Conservation (phyloP, 2,329 filamentous ascomycete species). For the Colletotrichum higginsianum region DNA sequence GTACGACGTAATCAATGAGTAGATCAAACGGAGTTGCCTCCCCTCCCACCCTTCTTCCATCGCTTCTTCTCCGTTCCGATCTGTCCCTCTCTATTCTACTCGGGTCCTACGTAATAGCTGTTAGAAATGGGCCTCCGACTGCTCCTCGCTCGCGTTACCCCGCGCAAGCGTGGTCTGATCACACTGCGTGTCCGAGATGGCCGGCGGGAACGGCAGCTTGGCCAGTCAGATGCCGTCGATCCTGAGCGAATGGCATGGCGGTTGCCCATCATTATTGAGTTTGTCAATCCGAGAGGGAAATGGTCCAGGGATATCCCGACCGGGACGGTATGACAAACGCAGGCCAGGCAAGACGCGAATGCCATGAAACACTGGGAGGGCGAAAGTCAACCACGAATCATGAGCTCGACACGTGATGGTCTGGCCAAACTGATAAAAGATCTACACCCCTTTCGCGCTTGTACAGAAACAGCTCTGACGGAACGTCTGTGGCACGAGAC, state of each 20-base stretch:
- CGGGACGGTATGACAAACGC: slow-evolving; percentile 10
- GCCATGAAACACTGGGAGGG: slow-evolving; percentile 7
- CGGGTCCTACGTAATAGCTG: background rate
- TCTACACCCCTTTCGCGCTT: background rate
- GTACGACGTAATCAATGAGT: background rate
- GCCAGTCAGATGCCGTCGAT: slow-evolving; percentile 38
- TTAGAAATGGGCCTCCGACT: slow-evolving; percentile 8
- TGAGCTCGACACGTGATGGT: slow-evolving; percentile 27
- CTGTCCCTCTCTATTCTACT: background rate
- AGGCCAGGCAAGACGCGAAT: background rate
- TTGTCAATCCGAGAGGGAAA: background rate
- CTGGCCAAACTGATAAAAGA: slow-evolving; percentile 5
- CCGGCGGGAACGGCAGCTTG: slow-evolving; percentile 10
- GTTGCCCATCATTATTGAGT: slow-evolving; percentile 5
- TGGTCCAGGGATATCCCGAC: background rate
- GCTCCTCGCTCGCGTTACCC: slow-evolving; percentile 33
- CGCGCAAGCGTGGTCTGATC: slow-evolving; percentile 39
- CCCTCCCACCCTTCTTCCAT: background rate
- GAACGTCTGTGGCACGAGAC: background rate
- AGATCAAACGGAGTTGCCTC: background rate
- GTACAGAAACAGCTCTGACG: background rate
- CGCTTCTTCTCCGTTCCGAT: background rate
- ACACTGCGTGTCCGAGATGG: slow-evolving; percentile 19
- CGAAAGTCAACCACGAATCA: slow-evolving; percentile 33
- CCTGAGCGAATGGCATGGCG: slow-evolving; percentile 12